phyloP scores from a whole-genome alignment of 192 early-diverging fungal species.

The Thamnidium elegans region DNA sequence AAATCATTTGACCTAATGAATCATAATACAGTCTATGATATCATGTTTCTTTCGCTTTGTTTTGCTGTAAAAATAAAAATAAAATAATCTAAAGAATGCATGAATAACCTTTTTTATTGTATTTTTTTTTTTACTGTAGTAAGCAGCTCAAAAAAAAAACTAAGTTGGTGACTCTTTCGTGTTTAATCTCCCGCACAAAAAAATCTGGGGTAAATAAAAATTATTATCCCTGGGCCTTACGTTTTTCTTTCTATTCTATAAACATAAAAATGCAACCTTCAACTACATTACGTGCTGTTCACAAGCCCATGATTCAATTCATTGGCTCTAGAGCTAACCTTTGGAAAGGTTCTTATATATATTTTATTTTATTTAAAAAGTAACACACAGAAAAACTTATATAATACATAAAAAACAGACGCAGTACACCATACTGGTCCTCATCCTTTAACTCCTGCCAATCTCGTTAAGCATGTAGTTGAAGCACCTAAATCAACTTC shows the following conservation, averaged over 20 bases:
- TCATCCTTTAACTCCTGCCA: constrained; percentile 37
- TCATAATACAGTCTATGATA: no score
- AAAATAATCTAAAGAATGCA: no score
- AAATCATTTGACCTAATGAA: no score
- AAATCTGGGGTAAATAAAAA: constrained; percentile 5
- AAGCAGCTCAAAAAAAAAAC: no score
- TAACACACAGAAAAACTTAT: no score
- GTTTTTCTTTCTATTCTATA: constrained; percentile 8
- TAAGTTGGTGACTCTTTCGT: no score
- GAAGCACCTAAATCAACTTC: constrained; percentile 14
- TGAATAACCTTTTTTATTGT: no score
- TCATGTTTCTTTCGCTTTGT: no score
- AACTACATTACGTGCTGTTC: constrained; percentile 23
- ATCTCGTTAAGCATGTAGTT: constrained; percentile 36
- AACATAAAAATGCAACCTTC: constrained; percentile 28
- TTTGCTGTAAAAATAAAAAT: no score
- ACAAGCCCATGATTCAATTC: constrained; percentile 38
- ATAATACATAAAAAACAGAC: constrained; percentile 12
- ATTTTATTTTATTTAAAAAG: background rate
- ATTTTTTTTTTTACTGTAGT: no score
- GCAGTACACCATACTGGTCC: constrained; percentile 30
- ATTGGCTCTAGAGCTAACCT: constrained; percentile 34
- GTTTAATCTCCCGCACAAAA: background rate
- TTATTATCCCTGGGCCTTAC: constrained; percentile 11
- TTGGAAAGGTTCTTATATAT: constrained; percentile 34